phyloP scores from a whole-genome alignment of 225 moss, liverwort and hornwort species.

The Bryoerythrophyllum caledonicum region DNA sequence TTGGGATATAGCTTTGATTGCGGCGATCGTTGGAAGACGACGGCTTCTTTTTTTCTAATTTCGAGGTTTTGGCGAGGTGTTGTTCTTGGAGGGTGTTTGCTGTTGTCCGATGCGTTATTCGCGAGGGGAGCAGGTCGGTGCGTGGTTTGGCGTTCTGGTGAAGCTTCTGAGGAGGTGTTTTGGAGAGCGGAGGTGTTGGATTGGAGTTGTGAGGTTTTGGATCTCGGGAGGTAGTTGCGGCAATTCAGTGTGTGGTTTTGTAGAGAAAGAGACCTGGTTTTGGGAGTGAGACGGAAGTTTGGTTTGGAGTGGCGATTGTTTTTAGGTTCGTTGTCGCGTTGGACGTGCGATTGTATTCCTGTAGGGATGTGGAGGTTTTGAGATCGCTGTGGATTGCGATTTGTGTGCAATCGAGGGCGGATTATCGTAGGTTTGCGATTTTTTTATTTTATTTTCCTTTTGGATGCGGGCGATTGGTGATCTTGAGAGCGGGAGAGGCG shows the following conservation, averaged over 20 bases:
- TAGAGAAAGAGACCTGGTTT: neutral
- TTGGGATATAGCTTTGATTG: neutral
- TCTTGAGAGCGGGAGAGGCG: neutral
- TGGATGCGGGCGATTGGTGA: constrained; percentile 11
- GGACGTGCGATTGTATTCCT: constrained; percentile 5
- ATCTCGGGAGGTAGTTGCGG: neutral
- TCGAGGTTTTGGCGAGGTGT: neutral
- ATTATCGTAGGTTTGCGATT: neutral
- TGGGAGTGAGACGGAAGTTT: neutral
- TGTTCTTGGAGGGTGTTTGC: neutral
- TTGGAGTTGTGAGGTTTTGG: neutral
- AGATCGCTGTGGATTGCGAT: neutral
- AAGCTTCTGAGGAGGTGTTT: constrained; percentile 2
- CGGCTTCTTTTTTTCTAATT: neutral
- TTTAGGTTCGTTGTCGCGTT: neutral
- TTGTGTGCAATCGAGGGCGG: constrained; percentile 8
- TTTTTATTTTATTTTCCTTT: neutral
- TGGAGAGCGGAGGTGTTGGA: neutral
- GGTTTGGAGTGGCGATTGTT: neutral
- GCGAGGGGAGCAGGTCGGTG: neutral
- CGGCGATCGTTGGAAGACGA: neutral
- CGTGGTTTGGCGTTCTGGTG: neutral
- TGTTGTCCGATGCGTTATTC: no score
- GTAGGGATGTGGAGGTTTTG: neutral
- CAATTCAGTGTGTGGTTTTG: neutral